Percentiles rank a stretch among this genome's conserved stretches.
phyloP scores from a whole-genome alignment of 345 rosid species.

The Rhodamnia rubescens region DNA sequence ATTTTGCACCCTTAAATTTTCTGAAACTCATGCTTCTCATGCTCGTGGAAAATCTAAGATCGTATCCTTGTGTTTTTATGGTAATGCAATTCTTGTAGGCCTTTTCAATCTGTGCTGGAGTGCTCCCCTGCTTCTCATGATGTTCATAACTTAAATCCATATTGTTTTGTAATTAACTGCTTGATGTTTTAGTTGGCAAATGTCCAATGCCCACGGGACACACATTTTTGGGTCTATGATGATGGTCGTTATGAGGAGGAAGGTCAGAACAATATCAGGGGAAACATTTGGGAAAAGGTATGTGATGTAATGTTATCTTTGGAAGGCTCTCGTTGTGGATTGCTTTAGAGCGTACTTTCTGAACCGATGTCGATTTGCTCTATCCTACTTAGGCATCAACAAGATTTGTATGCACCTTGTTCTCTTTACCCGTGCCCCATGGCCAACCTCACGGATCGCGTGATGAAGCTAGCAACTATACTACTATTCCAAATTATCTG shows the following conservation, averaged over 20 bases:
- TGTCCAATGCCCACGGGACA: conserved; percentile 71
- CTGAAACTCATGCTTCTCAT: neutral
- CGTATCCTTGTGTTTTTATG: neutral
- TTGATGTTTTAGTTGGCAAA: conserved; percentile 46
- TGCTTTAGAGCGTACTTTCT: neutral
- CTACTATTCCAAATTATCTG: conserved; percentile 62
- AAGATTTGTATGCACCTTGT: conserved; percentile 64
- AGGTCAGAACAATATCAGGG: conserved; percentile 76
- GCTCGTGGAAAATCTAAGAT: neutral
- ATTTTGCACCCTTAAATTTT: neutral
- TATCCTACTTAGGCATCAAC: conserved; percentile 72
- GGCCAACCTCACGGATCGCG: conserved; percentile 59
- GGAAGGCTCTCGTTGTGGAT: neutral
- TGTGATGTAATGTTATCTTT: neutral
- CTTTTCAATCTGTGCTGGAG: neutral
- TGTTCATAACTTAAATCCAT: neutral
- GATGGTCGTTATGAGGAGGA: conserved; percentile 85
- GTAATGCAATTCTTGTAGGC: neutral
- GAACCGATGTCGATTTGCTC: conserved; percentile 9
- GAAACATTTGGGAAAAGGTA: conserved; percentile 86
- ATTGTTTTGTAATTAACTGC: neutral
- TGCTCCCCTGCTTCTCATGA: neutral
- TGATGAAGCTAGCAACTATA: conserved; percentile 68
- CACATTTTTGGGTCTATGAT: conserved; percentile 84
- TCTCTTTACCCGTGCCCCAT: conserved; percentile 84